Evolutionary conservation across 805 yeast genomes (phyloP), one percentile per base, ranked within the genome.

Genomic region (Ogataea siamensis): DNA sequence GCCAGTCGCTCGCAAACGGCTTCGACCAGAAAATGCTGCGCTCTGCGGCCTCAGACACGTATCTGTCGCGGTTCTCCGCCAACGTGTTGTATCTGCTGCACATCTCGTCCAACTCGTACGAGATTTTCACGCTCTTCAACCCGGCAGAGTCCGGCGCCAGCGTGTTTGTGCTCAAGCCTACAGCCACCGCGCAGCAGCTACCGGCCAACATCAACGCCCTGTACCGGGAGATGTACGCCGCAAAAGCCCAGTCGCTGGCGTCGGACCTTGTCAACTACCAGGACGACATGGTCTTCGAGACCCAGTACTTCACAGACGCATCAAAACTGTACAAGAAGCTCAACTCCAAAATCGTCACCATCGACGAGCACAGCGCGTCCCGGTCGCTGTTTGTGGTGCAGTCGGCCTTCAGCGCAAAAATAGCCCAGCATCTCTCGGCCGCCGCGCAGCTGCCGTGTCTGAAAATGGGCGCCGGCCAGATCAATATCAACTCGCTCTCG

Each of bases 1-100:
- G 97, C 6, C 76, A 74, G 51, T 95, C 96, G 19, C 64, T 93
- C 40, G 88, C 86, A 50, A 73, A 74, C 42, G 99, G 99, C 0
- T 94, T 94, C 60, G 77, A 83, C 10, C 54, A 74, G 39, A 75
- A 75, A 34, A 79, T 80, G 57, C 57, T 76, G 38, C 64, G 66
- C 19, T 55, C 63, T 37, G 63, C 72, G 5, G 74, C 76, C 5
- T 55, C 73, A 10, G 69, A 67, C 3, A 60, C 67, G 28, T 87
- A 87, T 51, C 62, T 87, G 46, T 62, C 67, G 34, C 62, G 70
- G 24, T 76, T 82, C 47, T 60, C 67, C 5, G 67, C 81, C 68
- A 80, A 76, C 28, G 63, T 80, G 8, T 63, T 82, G 4, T 85
- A 83, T 51, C 53, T 87, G 36, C 66, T 83, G 23, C 96, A 88